Evolutionary conservation across 768 basidiomycete species (phyloP), one percentile per base, ranked within the genome.

Genomic region (Candolleomyces eurysporus): DNA sequence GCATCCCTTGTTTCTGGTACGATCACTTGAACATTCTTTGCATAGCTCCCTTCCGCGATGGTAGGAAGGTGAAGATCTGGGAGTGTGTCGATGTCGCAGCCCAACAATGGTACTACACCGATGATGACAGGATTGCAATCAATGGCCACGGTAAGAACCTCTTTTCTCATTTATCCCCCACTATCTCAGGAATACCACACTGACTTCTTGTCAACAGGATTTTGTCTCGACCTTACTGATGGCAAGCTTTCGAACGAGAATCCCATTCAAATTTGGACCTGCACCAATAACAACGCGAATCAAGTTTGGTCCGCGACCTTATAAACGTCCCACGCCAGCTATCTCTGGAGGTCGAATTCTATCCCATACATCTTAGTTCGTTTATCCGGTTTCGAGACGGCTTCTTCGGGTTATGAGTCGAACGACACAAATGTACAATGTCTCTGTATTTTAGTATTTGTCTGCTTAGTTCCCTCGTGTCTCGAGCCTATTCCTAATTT

Each of bases 31-130:
- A 16, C 39, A 39, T n/a, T 42, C 9, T 16, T 19, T 48, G 4
- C 16, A n/a, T 61, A 63, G 63, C 43, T 30, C 67, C 60, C 50
- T 62, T 67, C 4, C 61, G 48, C 1, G 65, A 64, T 11, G 69
- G 67, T 17, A 58, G 57, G 6, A 60, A 59, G 40, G 61, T 68
- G 66, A 68, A 70, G 48, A 67, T 70, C 26, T 68, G 67, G 67
- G 50, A 63, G 39, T 70, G 69, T 56, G 64, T 63, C 54, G 53
- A 62, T 9, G 58, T 68, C 4, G 63, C 64, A 8, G 66, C 64
- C 1, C 69, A 70, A 31, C 56, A 54, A 36, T 70, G 69, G 69
- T 56, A 36, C 26, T 68, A 63, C 36, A 56, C 57, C 16, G 49
- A 52, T 21, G 62, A 61, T 26, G 48, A 61, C 42, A 59, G 56